These are phyloP conservation scores for Narthecium ossifragum DNA, from an alignment of 106 monocot genomes.

Conservation along the genomic window DNA sequence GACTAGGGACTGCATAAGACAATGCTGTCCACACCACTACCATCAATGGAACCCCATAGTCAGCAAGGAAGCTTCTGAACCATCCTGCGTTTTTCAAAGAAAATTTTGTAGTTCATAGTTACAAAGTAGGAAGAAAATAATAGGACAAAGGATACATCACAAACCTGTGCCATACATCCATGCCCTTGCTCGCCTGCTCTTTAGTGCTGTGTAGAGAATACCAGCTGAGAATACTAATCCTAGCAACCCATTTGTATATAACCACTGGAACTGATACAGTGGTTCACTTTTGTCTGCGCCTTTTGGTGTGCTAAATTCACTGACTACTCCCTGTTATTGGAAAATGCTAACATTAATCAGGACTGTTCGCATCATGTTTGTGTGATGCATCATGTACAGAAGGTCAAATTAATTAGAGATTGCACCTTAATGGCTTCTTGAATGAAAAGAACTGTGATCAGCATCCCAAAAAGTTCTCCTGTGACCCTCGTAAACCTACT, in stretches of 20 bases:
- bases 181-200: slow-evolving; percentile 70
- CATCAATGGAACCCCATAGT: slow-evolving; percentile 93
- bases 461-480: slow-evolving; percentile 91
- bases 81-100: slow-evolving; percentile 44
- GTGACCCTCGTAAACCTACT: slow-evolving; percentile 82
- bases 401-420: background rate
- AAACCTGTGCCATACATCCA: slow-evolving; percentile 87
- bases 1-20: slow-evolving; percentile 60
- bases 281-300: slow-evolving; percentile 29
- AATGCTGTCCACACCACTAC: slow-evolving; percentile 72
- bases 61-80: slow-evolving; percentile 72
- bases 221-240: slow-evolving; percentile 70
- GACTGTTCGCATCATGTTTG: background rate
- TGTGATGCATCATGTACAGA: too few relatives aligned
- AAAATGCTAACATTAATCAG: background rate
- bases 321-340: slow-evolving; percentile 51
- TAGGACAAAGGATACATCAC: slow-evolving; percentile 5
- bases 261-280: slow-evolving; percentile 61
- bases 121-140: background rate
- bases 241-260: slow-evolving; percentile 77
- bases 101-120: background rate
- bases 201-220: slow-evolving; percentile 56
- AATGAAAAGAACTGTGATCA: slow-evolving; percentile 86
- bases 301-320: slow-evolving; percentile 63
- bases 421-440: slow-evolving; percentile 92